Evolutionary conservation across 2,329 filamentous ascomycete species (phyloP), one percentile per base, ranked within the genome.

Genomic region (Aspergillus terreus): DNA sequence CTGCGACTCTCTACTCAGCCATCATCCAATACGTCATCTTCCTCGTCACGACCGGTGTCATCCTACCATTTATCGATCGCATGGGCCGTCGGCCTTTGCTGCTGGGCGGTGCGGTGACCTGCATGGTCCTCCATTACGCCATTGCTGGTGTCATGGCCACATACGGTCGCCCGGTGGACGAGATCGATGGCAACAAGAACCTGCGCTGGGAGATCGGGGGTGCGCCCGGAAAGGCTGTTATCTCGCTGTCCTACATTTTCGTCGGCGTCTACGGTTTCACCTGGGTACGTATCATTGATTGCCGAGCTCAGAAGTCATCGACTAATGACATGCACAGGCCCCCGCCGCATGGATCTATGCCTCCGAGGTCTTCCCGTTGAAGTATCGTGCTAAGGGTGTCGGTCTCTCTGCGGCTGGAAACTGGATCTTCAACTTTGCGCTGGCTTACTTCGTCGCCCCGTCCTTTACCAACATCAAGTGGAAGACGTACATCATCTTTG

Each of bases 401-500:
- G 82, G 82, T 2, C 69, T 87, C 2, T 72, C 80, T 3, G 85
- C 83, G 0, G 78, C 81, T 0, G 75, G 76, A 0, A 86, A 86
- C 65, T 86, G 84, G 84, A 78, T 78, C 52, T 83, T 83, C 66
- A 83, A 83, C 66, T 84, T 73, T 50, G 71, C 73, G 0, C 64
- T 77, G 32, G 76, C 74, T 2, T 78, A 80, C 63, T 83, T 84
- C 56, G 78, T 82, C 0, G 79, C 81, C 0, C 80, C 80, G 0
- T 77, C 80, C 0, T 83, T 84, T 58, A 77, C 78, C 58, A 82
- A 78, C 64, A 82, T 82, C 58, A 61, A 75, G 57, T 83, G 79
- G 74, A 70, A 80, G 62, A 84, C 83, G 54, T 92, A 91, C 71
- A 82, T 91, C 67, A 80, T 92, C 58, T 92, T 92, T 63, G 88